Evolutionary conservation across 1,139 yeast species (phyloP), one percentile per base, ranked within the genome.

Genomic region (Hansenula lynferdii): DNA sequence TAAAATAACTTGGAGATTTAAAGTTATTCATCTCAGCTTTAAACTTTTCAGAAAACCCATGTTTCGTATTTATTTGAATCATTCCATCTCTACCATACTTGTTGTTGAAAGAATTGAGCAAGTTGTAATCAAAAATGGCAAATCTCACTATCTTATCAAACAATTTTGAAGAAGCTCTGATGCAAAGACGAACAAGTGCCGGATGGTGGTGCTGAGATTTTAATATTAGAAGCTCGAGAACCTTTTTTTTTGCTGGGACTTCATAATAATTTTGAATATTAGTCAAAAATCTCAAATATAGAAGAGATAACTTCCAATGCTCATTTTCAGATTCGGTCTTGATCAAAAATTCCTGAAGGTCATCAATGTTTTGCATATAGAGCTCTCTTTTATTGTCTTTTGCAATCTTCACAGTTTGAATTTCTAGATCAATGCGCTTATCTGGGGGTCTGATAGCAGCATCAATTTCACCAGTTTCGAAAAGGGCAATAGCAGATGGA

Each of bases 151-250:
- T 57, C 41, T 77, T 76, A 42, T 72, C 74, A 26, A 82, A 58
- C 15, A 85, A 53, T 28, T 75, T 70, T 3, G 83, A 67, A 17
- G 84, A 58, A 11, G 90, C 85, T 42, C 76, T 78, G 42, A 83
- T 64, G 11, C 86, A 82, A 33, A 76, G 61, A 40, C 80, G 72
- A 1, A 90, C 72, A 31, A 86, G 67, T 4, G 74, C 65, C 0
- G 97, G 97, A 58, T 89, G 96, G 28, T 77, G 78, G 18, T 75
- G 71, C n/a, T 75, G 62, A 0, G 86, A 74, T 32, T 75, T 75
- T 12, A 67, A 63, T 12, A 77, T 67, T 34, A 89, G 65, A 8
- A 74, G 54, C 23, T 61, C 60, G 15, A 84, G 55, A 1, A 75
- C 67, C 1, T 66, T 65, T 5, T 64, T 54, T 32, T 68, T 67